These are phyloP conservation scores for Podospora didyma DNA, from an alignment of 495 filamentous ascomycete genomes.

Conservation along the genomic window DNA sequence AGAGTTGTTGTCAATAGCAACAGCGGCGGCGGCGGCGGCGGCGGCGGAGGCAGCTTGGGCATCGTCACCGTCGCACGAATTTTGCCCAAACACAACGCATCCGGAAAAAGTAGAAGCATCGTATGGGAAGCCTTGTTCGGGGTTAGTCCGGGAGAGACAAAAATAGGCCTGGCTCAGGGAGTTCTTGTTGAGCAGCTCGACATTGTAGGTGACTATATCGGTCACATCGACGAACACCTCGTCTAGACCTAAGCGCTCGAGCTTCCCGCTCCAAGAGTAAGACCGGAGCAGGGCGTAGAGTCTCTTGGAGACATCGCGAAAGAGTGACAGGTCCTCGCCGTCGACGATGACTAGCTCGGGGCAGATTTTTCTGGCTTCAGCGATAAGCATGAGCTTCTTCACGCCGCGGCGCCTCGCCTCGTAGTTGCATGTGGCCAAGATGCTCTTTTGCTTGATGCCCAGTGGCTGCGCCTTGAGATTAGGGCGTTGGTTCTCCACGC, in stretches of 20 bases:
- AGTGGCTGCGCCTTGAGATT: conserved; percentile 66
- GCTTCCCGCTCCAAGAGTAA: conserved; percentile 69
- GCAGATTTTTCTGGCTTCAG: conserved; percentile 73
- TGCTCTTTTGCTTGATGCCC: conserved; percentile 68
- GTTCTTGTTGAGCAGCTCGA: conserved; percentile 62
- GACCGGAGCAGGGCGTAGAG: conserved; percentile 65
- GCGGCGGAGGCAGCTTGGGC: too few relatives aligned
- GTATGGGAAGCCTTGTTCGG: conserved; percentile 73
- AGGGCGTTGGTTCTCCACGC: conserved; percentile 74
- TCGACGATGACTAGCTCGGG: conserved; percentile 81
- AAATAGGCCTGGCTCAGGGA: conserved; percentile 70
- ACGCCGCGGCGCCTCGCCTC: conserved; percentile 73
- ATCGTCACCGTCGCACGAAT: background rate
- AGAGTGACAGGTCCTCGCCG: conserved; percentile 81
- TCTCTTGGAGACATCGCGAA: conserved; percentile 79
- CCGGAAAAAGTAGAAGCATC: conserved; percentile 57
- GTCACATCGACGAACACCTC: conserved; percentile 76
- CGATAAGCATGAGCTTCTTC: conserved; percentile 77
- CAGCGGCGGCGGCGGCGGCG: background rate
- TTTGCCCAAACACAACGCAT: conserved; percentile 14
- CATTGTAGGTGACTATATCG: conserved; percentile 79
- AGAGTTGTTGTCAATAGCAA: conserved; percentile 13
- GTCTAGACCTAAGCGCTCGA: conserved; percentile 82
- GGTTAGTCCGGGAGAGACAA: conserved; percentile 67
- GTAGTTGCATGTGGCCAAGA: conserved; percentile 94